Base-by-base conservation (phyloP, 2,329 filamentous ascomycete species). In the Chaetomiaceae sp. region DNA sequence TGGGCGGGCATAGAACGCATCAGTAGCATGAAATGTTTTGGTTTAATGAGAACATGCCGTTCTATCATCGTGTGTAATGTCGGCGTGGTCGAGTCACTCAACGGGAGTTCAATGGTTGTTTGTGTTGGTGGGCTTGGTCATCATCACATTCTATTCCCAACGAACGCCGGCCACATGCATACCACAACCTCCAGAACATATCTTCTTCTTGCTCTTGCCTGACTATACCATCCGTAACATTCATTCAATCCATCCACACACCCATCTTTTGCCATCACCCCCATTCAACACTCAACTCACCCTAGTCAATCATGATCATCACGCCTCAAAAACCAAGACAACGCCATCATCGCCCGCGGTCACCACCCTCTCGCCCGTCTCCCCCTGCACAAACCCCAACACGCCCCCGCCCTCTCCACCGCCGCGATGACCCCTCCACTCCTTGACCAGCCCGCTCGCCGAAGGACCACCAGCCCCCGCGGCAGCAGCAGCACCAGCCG, bases 331-430 rank as follows among this genome's bases (percentile, higher is more conserved):
- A 1, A 89, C 79, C 61, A 89, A 66, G 23, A 81, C 74, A 21
- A 88, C 67, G 6, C 81, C 78, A 65, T 99, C 93, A 70, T 99
- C 93, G 20, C 93, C 93, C 2, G 90, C 93, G 5, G 93, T 97
- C 4, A 96, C 79, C 43, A 97, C 75, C 58, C 83, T 77, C 67
- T 83, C 81, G 0, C 89, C 89, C 3, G 75, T 79, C 65, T 84
- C 77, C 6, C 84, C 83, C 69, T 96, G 90, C 46, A 95, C 91
- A 65, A 97, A 99, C 0, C 86, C 91, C 60, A 97, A 70, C 8
- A 97, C 85, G 47, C 92, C 92, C 30, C 91, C 92, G 19, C 89
- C 85, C 71, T 93, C 89, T 12, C 89, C 87, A 64, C 87, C 82
- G 25, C 91, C 84, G 60, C 88, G 68, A 67, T 99, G 93, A 0